A percentile compares a stretch with the other conserved stretches of the same genome.
These are phyloP conservation scores for Hydrangea macrophylla DNA, from an alignment of 148 eudicot species.

Conservation along the genomic window DNA sequence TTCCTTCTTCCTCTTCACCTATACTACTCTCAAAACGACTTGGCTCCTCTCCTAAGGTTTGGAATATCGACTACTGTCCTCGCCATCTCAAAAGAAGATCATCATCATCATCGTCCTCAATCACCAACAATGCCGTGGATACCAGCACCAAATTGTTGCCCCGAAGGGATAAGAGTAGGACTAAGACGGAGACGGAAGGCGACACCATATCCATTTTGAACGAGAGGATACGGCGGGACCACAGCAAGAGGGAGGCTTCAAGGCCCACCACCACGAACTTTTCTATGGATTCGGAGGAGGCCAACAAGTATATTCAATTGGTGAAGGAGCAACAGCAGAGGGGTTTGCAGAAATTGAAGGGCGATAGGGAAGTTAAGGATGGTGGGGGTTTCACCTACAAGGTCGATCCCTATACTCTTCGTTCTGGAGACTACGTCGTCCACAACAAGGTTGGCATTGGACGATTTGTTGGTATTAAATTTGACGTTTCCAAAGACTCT, in stretches of 20 bases:
- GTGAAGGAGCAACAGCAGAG: constrained; percentile 87
- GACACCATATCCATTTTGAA: constrained; percentile 55
- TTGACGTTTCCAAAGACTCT: constrained; percentile 46
- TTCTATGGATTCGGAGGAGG: constrained; percentile 62
- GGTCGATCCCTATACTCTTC: constrained; percentile 76
- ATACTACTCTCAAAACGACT: not conserved
- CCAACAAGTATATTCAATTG: constrained; percentile 67
- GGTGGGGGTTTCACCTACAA: constrained; percentile 49
- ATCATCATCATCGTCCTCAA: not conserved
- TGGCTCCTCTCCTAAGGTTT: not conserved
- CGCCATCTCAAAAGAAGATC: not conserved
- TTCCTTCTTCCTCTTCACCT: not conserved
- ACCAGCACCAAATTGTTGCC: constrained; percentile 21
- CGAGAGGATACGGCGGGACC: constrained; percentile 43
- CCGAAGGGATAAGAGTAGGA: constrained; percentile 15
- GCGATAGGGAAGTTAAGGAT: constrained; percentile 15
- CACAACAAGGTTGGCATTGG: constrained; percentile 97
- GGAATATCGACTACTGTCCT: not conserved
- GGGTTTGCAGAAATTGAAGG: constrained; percentile 73
- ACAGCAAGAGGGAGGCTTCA: constrained; percentile 23
- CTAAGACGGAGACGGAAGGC: constrained; percentile 18
- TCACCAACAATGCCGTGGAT: constrained; percentile 26
- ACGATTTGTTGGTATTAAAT: constrained; percentile 76
- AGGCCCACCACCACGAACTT: no score
- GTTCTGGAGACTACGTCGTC: constrained; percentile 82